Base-by-base conservation (phyloP, 164 flowering plant species). In the Akebia trifoliata region DNA sequence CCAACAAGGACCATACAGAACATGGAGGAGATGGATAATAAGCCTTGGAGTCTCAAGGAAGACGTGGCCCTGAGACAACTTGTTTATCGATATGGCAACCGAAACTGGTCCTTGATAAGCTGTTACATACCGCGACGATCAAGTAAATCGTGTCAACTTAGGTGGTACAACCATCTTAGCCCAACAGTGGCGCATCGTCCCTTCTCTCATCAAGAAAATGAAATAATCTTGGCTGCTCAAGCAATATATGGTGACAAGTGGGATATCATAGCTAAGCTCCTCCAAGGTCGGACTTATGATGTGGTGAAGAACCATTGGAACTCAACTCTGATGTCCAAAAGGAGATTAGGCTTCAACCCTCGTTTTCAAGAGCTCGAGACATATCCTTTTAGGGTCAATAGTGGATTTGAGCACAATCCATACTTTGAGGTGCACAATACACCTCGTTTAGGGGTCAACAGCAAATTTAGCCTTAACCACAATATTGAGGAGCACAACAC, bases 231-330 rank as follows among this genome's bases (percentile, higher is more conserved):
- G 30, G 77, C 75, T 2, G 86, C 89, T 10, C n/a, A n/a, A n/a
- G n/a, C 89, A 79, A 28, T 77, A 75, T 2, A 56, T 45, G 89
- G 89, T 6, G 81, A 83, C 62, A 56, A 80, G 37, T 84, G 86
- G 90, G 85, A 86, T 50, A 70, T 81, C 63, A 81, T 82, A 47
- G 90, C 86, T 36, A 71, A 79, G 31, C 30, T 80, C 38, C 77
- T 83, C 5, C 80, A 76, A 0, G 89, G 89, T 30, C 78, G 89
- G 50, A 83, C 86, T 0, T 86, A 83, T 32, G 81, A 83, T 52
- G 89, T 86, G 5, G 84, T 83, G 4, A 83, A 83, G 72, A 83
- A 81, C 54, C 88, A 83, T 47, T 83, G 88, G 88, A 83, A 83
- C 59, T 78, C 86, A n/a, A 84, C 90, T 9, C 62, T 84, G n/a